Percentiles rank a stretch among this genome's conserved stretches.
These are phyloP conservation scores for Nemania serpens DNA, from an alignment of 2,329 filamentous ascomycete species.

Conservation along the genomic window DNA sequence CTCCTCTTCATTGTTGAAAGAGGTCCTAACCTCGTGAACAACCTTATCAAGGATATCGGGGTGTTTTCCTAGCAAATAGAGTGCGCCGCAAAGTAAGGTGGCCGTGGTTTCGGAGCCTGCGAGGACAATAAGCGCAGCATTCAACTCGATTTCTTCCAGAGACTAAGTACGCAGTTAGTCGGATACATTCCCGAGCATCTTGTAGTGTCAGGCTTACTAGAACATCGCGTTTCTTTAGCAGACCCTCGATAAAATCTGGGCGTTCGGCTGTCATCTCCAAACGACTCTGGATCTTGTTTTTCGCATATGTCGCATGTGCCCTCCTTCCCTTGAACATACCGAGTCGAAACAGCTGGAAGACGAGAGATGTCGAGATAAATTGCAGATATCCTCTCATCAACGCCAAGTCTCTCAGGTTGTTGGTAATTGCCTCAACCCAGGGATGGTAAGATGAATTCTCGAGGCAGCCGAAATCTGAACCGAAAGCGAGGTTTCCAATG, in stretches of 20 bases:
- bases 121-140: constrained; percentile 4
- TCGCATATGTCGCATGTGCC: constrained; percentile 6
- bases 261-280: constrained; percentile 4
- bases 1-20: constrained; percentile 44
- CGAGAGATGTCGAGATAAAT: not conserved
- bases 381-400: constrained; percentile 7
- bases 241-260: constrained; percentile 22
- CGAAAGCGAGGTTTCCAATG: constrained; percentile 31
- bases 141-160: constrained; percentile 8
- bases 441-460: constrained; percentile 19
- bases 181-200: not conserved
- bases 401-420: constrained; percentile 5
- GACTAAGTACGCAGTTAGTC: not conserved
- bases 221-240: constrained; percentile 13
- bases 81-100: constrained; percentile 8
- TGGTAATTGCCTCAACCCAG: constrained; percentile 27
- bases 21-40: constrained; percentile 44
- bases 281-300: not conserved
- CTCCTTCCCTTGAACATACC: constrained; percentile 13
- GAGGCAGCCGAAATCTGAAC: constrained; percentile 29
- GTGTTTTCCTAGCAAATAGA: constrained; percentile 45
- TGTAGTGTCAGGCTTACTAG: not conserved
- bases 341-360: constrained; percentile 6
- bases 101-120: constrained; percentile 24
- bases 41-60: constrained; percentile 41